Evolutionary conservation across 2,329 filamentous ascomycete species (phyloP).

Genomic region (Plenodomus tracheiphilus): DNA sequence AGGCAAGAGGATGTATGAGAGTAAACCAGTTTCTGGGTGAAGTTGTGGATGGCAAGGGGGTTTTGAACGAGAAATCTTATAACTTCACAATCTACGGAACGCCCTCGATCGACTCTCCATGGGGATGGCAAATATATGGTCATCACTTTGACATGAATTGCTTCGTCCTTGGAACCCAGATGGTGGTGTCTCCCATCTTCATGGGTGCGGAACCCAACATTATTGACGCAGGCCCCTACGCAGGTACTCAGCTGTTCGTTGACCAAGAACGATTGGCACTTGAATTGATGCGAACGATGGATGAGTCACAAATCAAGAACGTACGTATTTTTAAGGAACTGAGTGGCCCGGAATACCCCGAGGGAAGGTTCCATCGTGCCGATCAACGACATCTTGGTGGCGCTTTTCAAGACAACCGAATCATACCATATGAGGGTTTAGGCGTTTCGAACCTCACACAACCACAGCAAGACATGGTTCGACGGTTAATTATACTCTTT

Average conservation of each 20-base stretch:
- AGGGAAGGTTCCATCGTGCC: conserved; percentile 51
- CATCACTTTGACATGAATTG: conserved; percentile 74
- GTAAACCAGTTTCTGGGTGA: conserved; percentile 73
- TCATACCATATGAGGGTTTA: conserved; percentile 71
- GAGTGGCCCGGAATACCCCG: conserved; percentile 64
- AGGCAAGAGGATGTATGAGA: conserved; percentile 67
- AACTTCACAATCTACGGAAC: conserved; percentile 70
- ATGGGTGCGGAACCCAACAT: conserved; percentile 76
- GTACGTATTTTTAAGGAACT: conserved; percentile 59
- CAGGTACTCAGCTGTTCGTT: conserved; percentile 65
- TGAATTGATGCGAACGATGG: conserved; percentile 66
- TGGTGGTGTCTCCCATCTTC: conserved; percentile 72
- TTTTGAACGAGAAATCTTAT: conserved; percentile 74
- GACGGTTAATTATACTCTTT: conserved; percentile 62
- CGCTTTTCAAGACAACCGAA: conserved; percentile 73
- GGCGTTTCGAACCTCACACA: conserved; percentile 53
- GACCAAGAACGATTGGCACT: conserved; percentile 65
- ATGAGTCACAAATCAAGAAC: conserved; percentile 45
- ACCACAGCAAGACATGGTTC: conserved; percentile 56
- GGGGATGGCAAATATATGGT: conserved; percentile 74
- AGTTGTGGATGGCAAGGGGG: conserved; percentile 58
- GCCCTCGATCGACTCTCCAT: conserved; percentile 59
- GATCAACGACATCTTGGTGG: conserved; percentile 76
- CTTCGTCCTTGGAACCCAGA: conserved; percentile 65
- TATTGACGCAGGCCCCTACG: conserved; percentile 64